Evolutionary conservation across 805 yeast genomes (phyloP).

Genomic region (Brettanomyces anomalus): DNA sequence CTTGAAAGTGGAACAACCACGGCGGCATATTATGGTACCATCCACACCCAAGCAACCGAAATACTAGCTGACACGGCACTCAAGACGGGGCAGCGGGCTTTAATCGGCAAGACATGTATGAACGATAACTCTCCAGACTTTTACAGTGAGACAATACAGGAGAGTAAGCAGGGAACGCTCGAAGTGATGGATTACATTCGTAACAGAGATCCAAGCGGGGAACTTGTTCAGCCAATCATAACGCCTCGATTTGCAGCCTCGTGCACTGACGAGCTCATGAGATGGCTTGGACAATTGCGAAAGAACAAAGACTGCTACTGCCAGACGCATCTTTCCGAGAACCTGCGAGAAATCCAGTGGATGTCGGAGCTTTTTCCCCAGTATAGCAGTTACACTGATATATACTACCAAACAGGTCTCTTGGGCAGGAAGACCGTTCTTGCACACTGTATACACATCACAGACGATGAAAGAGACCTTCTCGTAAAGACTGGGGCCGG

Average conservation of each 20-base stretch:
- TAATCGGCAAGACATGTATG: conserved; percentile 94
- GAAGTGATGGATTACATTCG: conserved; percentile 49
- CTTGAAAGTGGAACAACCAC: conserved; percentile 81
- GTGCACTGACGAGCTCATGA: conserved; percentile 57
- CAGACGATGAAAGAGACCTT: conserved; percentile 52
- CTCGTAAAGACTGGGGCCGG: conserved; percentile 53
- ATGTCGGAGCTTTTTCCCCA: conserved; percentile 69
- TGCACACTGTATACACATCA: conserved; percentile 83
- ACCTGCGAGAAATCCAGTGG: conserved; percentile 62
- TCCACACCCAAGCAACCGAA: conserved; percentile 69
- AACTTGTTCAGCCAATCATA: conserved; percentile 58
- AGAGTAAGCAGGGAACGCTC: conserved; percentile 44
- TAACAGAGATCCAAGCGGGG: conserved; percentile 41
- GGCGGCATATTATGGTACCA: conserved; percentile 86
- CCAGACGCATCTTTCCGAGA: conserved; percentile 91
- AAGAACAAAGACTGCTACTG: conserved; percentile 45
- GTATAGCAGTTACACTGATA: conserved; percentile 59
- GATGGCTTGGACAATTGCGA: conserved; percentile 54
- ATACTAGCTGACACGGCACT: conserved; percentile 66
- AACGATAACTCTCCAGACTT: conserved; percentile 70
- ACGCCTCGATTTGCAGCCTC: conserved; percentile 95
- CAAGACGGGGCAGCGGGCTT: conserved; percentile 71
- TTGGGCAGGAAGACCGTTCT: conserved; percentile 60
- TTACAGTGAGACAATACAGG: conserved; percentile 48
- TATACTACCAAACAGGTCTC: conserved; percentile 58